phyloP scores from a whole-genome alignment of 2,329 filamentous ascomycete genomes.

The Blumeriella jaapii region DNA sequence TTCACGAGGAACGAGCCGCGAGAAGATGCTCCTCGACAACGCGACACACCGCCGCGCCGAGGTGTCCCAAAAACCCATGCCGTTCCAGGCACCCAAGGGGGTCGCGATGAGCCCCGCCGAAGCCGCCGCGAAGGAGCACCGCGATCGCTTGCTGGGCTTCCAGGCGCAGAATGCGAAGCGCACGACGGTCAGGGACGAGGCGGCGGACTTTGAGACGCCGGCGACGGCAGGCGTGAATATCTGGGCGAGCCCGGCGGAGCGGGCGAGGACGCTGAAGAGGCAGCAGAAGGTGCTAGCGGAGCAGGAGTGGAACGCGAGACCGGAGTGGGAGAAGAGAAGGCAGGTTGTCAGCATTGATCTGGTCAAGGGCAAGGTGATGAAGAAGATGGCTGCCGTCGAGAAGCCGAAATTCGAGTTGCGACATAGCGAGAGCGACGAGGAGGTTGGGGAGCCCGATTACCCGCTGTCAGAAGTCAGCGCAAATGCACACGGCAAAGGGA shows the following conservation, averaged over 20 bases:
- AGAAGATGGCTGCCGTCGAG: conserved; percentile 25
- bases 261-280: conserved; percentile 55
- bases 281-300: conserved; percentile 59
- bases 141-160: conserved; percentile 54
- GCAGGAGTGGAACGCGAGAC: conserved; percentile 54
- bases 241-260: conserved; percentile 58
- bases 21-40: conserved; percentile 75
- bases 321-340: conserved; percentile 60
- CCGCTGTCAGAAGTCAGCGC: conserved; percentile 6
- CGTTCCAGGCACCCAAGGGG: conserved; percentile 41
- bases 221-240: conserved; percentile 44
- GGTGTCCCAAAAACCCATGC: conserved; percentile 46
- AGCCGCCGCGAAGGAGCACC: conserved; percentile 48
- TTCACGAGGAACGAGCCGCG: conserved; percentile 74
- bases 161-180: conserved; percentile 59
- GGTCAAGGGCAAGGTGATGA: conserved; percentile 46
- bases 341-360: conserved; percentile 60
- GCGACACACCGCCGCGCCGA: conserved; percentile 55
- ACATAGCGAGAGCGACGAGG: conserved; percentile 21
- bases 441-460: conserved; percentile 13
- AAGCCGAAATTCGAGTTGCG: conserved; percentile 12
- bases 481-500: conserved; percentile 19
- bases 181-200: conserved; percentile 60
- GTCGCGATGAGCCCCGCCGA: conserved; percentile 22
- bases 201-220: conserved; percentile 53